Conservation (phyloP, 2,329 filamentous ascomycete genomes). For the Monilinia fructigena region DNA sequence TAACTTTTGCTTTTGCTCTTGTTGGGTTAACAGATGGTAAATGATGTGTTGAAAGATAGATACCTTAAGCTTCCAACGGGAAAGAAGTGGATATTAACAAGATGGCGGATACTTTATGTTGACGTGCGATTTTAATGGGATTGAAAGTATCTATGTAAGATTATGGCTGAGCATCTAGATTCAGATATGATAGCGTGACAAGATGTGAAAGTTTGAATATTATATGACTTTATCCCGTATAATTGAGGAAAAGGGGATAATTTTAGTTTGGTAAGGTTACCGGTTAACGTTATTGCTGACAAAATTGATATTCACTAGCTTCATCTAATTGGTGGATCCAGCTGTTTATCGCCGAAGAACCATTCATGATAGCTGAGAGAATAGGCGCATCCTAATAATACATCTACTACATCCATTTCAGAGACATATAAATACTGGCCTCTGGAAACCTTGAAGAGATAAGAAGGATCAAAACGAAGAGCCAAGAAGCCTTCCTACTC, state of each 20-base stretch:
- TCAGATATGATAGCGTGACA: background rate
- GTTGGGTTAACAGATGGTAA: background rate
- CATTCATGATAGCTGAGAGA: too few relatives aligned
- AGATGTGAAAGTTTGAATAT: background rate
- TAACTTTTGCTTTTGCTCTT: background rate
- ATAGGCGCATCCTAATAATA: too few relatives aligned
- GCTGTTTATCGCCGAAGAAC: background rate
- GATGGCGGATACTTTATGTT: constrained; percentile 3
- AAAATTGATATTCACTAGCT: background rate
- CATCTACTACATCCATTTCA: background rate
- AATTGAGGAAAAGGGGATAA: background rate
- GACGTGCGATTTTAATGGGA: background rate
- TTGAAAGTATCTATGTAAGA: background rate
- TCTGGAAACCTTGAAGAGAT: too few relatives aligned
- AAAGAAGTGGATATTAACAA: background rate
- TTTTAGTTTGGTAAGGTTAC: background rate
- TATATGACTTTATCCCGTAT: background rate
- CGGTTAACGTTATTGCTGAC: background rate
- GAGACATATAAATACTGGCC: too few relatives aligned
- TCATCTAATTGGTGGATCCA: background rate
- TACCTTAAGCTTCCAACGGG: background rate
- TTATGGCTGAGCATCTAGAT: background rate
- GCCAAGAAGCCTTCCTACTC: too few relatives aligned
- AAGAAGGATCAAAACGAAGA: too few relatives aligned
- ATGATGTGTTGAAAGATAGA: background rate